Conservation (phyloP, 2,329 filamentous ascomycete species). For the Nigrospora sphaerica region DNA sequence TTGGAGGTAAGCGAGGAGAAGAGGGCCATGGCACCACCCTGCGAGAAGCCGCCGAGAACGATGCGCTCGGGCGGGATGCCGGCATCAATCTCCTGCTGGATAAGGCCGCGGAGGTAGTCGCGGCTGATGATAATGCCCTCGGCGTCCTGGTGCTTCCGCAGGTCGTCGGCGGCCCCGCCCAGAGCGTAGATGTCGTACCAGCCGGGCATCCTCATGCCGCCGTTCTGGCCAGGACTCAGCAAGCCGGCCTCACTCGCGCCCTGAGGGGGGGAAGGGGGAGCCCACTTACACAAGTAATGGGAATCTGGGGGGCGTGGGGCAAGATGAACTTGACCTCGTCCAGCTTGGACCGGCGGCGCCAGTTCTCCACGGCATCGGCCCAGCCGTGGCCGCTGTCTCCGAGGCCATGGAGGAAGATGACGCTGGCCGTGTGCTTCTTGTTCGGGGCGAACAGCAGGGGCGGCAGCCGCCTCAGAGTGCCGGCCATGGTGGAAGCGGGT, state of each 20-base stretch:
- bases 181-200: constrained; percentile 66
- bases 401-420: constrained; percentile 90
- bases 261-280: neutral
- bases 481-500: constrained; percentile 7
- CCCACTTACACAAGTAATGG: constrained; percentile 71
- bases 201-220: constrained; percentile 73
- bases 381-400: constrained; percentile 78
- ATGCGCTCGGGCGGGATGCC: constrained; percentile 80
- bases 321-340: constrained; percentile 91
- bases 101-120: constrained; percentile 70
- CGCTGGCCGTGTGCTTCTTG: constrained; percentile 74
- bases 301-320: constrained; percentile 81
- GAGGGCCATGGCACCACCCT: constrained; percentile 83
- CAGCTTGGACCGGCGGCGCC: constrained; percentile 71
- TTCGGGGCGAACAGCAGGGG: constrained; percentile 21
- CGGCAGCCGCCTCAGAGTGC: constrained; percentile 14
- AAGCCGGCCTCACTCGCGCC: neutral
- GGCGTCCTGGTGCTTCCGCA: constrained; percentile 44
- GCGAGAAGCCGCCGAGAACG: constrained; percentile 76
- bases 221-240: constrained; percentile 45
- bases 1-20: constrained; percentile 69
- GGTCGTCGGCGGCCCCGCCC: constrained; percentile 17
- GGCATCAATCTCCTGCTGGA: constrained; percentile 71
- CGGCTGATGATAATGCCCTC: constrained; percentile 66
- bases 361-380: constrained; percentile 80